Evolutionary conservation across 495 filamentous ascomycete species (phyloP).

Genomic region (Podospora australis): DNA sequence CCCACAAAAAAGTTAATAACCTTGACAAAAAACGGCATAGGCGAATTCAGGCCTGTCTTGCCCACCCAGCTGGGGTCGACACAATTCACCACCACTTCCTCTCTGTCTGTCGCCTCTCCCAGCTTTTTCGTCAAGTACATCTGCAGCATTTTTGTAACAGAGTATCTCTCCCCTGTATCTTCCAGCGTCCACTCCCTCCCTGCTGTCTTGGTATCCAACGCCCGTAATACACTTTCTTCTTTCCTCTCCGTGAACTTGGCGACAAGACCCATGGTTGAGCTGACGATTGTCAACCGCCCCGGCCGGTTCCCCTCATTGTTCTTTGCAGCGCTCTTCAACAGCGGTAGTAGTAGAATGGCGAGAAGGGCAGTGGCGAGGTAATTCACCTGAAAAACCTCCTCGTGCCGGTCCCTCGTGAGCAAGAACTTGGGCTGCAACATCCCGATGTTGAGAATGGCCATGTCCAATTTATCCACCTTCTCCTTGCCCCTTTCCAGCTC

Average conservation of each 20-base stretch:
- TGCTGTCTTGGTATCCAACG: background rate
- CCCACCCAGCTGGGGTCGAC: background rate
- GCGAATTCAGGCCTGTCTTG: background rate
- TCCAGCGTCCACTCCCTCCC: background rate
- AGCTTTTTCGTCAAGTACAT: background rate
- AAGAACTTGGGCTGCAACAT: slow-evolving; percentile 19
- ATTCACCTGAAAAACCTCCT: slow-evolving; percentile 41
- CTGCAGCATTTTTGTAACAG: background rate
- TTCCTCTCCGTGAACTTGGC: background rate
- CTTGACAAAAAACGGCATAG: background rate
- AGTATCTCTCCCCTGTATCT: background rate
- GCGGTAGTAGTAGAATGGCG: slow-evolving; percentile 36
- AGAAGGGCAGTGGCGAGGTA: slow-evolving; percentile 40
- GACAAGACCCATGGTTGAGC: background rate
- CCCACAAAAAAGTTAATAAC: background rate
- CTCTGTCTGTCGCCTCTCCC: background rate
- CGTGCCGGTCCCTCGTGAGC: slow-evolving; percentile 29
- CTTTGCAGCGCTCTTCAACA: slow-evolving; percentile 20
- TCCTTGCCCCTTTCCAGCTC: slow-evolving; percentile 25
- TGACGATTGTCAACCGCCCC: background rate
- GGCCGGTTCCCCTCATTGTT: background rate
- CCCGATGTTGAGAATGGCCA: slow-evolving; percentile 44
- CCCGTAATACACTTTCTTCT: background rate
- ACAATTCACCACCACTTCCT: background rate
- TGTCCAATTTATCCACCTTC: no score